phyloP scores from a whole-genome alignment of 495 filamentous ascomycete species.

The Talaromyces adpressus region DNA sequence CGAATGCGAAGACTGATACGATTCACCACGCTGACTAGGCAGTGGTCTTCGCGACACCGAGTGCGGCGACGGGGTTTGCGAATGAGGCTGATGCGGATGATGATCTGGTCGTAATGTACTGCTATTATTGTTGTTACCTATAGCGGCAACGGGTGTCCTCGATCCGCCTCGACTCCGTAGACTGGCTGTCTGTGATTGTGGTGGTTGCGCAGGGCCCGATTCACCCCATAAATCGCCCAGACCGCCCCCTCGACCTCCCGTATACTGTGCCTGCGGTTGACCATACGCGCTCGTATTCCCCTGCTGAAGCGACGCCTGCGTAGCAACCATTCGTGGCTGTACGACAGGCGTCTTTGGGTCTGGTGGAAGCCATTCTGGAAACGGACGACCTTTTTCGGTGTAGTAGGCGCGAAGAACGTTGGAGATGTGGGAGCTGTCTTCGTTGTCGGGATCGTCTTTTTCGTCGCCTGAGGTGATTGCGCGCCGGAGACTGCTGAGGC shows the following conservation, averaged over 20 bases:
- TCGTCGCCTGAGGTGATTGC: conserved; percentile 77
- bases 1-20: conserved; percentile 50
- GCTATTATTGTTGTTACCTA: not conserved
- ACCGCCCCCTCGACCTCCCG: conserved; percentile 37
- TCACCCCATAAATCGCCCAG: conserved; percentile 85
- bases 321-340: conserved; percentile 42
- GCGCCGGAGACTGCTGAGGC: conserved; percentile 73
- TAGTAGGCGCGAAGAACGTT: conserved; percentile 95
- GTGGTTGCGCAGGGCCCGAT: conserved; percentile 34
- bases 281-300: conserved; percentile 30
- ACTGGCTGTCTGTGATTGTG: conserved; percentile 44
- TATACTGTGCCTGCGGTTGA: conserved; percentile 18
- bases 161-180: conserved; percentile 37
- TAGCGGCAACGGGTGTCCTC: not conserved
- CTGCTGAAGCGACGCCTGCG: conserved; percentile 41
- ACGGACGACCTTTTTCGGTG: conserved; percentile 73
- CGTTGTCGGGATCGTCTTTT: conserved; percentile 69
- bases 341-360: conserved; percentile 69
- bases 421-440: conserved; percentile 91
- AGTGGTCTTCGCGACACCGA: conserved; percentile 48
- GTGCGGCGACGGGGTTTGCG: conserved; percentile 23
- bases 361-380: conserved; percentile 83
- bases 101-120: conserved; percentile 20
- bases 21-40: conserved; percentile 64
- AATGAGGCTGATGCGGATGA: conserved; percentile 15